Evolutionary conservation across 106 monocot species (phyloP).

Genomic region (Narthecium ossifragum): DNA sequence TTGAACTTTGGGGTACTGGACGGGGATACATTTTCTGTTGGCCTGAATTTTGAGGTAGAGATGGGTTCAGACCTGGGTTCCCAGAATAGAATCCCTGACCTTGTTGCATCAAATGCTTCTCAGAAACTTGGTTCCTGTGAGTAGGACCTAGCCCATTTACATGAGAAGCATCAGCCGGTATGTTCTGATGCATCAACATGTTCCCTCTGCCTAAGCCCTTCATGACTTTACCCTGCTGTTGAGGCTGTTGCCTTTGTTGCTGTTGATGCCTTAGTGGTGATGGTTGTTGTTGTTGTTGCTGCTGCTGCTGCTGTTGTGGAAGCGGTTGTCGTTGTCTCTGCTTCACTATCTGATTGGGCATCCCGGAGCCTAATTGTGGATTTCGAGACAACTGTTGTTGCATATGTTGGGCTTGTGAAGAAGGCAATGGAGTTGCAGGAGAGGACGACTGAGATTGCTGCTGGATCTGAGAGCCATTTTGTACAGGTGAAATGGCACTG

Average conservation of each 20-base stretch:
- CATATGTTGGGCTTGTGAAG: conserved; percentile 43
- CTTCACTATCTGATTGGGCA: conserved; percentile 46
- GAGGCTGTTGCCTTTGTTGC: conserved; percentile 40
- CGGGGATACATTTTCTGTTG: conserved; percentile 46
- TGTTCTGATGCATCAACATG: conserved; percentile 57
- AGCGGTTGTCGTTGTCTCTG: conserved; percentile 58
- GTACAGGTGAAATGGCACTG: conserved; percentile 26
- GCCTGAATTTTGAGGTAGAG: conserved; percentile 28
- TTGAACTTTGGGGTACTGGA: conserved; percentile 27
- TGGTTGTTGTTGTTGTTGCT: conserved; percentile 13
- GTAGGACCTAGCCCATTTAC: conserved; percentile 24
- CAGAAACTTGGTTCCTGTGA: conserved; percentile 43
- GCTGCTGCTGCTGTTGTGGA: conserved; percentile 37
- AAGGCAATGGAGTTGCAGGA: conserved; percentile 19
- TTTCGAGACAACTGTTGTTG: conserved; percentile 39
- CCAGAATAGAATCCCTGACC: conserved; percentile 38
- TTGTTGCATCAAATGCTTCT: conserved; percentile 47
- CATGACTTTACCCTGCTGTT: conserved; percentile 47
- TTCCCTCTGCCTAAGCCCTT: conserved; percentile 54
- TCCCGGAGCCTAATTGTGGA: conserved; percentile 15
- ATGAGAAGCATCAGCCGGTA: conserved; percentile 39
- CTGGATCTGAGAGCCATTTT: conserved; percentile 43
- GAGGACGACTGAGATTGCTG: conserved; percentile 43
- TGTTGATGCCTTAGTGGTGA: conserved; percentile 11
- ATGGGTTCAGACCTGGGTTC: conserved; percentile 21